A percentile compares a stretch with the other conserved stretches of the same genome.
Evolutionary conservation across 306 rosid species (phyloP).

Genomic region (Malus asiatica): DNA sequence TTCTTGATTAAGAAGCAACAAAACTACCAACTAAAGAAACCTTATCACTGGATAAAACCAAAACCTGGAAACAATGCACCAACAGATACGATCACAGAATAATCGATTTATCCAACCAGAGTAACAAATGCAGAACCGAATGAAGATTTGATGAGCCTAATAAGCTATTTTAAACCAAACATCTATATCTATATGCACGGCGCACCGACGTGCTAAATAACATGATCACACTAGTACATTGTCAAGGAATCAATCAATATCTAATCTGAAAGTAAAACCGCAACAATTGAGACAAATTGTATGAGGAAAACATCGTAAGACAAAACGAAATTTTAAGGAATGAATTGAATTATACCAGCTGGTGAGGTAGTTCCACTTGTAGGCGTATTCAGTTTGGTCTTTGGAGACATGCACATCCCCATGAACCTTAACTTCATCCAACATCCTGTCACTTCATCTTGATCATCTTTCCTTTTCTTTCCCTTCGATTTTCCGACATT

Average conservation of each 20-base stretch:
- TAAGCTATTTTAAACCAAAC: neutral
- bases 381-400: conserved; percentile 21
- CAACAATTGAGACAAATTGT: neutral
- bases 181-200: neutral
- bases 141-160: neutral
- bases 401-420: conserved; percentile 35
- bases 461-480: conserved; percentile 21
- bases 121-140: neutral
- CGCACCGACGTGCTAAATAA: neutral
- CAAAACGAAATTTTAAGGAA: neutral
- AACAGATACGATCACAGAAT: neutral
- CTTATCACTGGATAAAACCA: neutral
- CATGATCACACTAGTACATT: neutral
- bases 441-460: conserved; percentile 18
- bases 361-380: conserved; percentile 4
- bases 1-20: neutral
- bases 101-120: neutral
- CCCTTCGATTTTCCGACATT: conserved; percentile 19
- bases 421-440: conserved; percentile 34
- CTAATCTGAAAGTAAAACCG: neutral
- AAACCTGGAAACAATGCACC: neutral
- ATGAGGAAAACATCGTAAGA: neutral
- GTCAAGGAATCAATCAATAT: neutral
- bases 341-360: conserved; percentile 18
- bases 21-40: neutral